Evolutionary conservation across 805 yeast genomes (phyloP), one percentile per base, ranked within the genome.

Genomic region (Wickerhamiella brachini): DNA sequence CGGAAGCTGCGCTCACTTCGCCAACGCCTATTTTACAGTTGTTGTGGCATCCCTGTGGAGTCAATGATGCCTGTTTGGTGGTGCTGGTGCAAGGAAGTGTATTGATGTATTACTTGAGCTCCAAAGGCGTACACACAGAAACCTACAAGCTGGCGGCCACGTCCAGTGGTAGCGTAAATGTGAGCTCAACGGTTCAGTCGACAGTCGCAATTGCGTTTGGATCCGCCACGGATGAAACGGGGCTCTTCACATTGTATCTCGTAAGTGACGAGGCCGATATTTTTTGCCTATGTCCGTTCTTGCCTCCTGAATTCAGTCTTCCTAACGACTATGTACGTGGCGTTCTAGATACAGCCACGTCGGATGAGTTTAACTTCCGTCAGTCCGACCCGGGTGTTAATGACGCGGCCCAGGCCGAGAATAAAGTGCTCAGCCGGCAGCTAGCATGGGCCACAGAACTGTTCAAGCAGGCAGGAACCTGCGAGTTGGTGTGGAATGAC

Each of bases 231-330:
- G 41, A 37, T 9, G 57, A 59, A 1, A 55, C 63, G 18, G 81
- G 81, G 12, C 70, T 72, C 2, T 58, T 82, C 49, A 73, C 84
- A 0, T 64, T 83, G 20, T 79, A 75, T 57, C 60, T 81, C 8
- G 57, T 79, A 49, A 73, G 74, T 9, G 60, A 66, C 9, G 83
- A 78, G 49, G 79, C 82, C 13, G 85, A 83, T 55, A 53, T 84
- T 1, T 81, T 73, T 58, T 68, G 75, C 1, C 65, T 83, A 2
- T 78, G 74, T 55, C 93, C 93, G n/a, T 81, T 80, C 61, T 58
- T 76, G 20, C 86, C 89, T 0, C 53, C 62, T 1, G 62, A 68
- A 23, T 57, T 78, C 24, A 62, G 71, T 0, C 68, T 72, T n/a
- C 49, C 71, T 1, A 54, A 61, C 37, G 53, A 58, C 1, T 64